Conservation (phyloP, 257 asterid species). For the Cruciata laevipes region DNA sequence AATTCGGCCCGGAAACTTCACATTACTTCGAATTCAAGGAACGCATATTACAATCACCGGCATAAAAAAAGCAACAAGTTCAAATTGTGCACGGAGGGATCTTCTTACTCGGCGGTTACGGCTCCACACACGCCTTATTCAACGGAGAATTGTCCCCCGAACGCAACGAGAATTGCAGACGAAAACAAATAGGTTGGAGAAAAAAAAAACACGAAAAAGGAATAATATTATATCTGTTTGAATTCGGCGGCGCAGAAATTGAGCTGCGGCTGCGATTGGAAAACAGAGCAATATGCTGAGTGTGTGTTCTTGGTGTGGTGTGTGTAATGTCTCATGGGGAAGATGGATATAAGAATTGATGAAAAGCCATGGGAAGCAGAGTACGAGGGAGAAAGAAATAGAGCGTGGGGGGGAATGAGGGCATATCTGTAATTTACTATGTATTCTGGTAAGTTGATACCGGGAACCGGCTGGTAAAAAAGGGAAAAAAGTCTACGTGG, state of each 20-base stretch:
- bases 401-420: constrained; percentile 11
- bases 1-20: constrained; percentile 21
- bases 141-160: neutral
- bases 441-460: neutral
- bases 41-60: constrained; percentile 25
- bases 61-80: neutral
- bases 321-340: neutral
- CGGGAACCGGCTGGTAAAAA: constrained; percentile 9
- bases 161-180: neutral
- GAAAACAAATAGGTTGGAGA: neutral
- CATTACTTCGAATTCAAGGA: constrained; percentile 53
- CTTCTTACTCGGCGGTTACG: neutral
- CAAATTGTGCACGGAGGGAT: constrained; percentile 3
- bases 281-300: neutral
- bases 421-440: neutral
- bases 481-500: constrained; percentile 3
- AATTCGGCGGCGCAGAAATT: neutral
- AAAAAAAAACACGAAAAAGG: neutral
- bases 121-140: constrained; percentile 1
- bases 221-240: neutral
- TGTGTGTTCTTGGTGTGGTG: neutral
- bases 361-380: neutral
- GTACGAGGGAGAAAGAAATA: constrained; percentile 1
- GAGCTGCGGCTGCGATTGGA: constrained; percentile 7
- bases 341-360: neutral